phyloP scores from a whole-genome alignment of 805 yeast genomes.

The Candida montana region DNA sequence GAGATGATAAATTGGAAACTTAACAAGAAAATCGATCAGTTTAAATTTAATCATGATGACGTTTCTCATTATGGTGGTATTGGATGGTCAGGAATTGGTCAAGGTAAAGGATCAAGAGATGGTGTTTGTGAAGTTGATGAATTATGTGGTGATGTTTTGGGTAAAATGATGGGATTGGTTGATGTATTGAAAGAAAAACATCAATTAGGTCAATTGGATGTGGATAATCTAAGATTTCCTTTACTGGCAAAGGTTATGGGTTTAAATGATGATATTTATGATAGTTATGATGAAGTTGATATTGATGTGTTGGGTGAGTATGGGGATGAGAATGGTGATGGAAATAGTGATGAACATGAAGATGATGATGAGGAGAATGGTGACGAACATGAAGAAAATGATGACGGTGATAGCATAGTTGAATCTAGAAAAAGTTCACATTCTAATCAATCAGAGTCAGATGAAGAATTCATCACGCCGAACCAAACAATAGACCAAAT shows the following conservation, averaged over 20 bases:
- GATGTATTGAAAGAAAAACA: slow-evolving; percentile 6
- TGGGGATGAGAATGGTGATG: background rate
- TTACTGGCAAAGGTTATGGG: slow-evolving; percentile 4
- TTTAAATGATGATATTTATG: background rate
- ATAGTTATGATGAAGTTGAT: slow-evolving; percentile 3
- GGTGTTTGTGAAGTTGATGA: slow-evolving; percentile 6
- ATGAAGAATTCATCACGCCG: background rate
- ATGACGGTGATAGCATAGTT: too few species aligned
- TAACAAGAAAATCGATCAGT: slow-evolving; percentile 12
- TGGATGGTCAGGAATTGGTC: too few species aligned
- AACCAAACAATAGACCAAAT: background rate
- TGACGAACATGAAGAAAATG: background rate
- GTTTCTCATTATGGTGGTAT: background rate
- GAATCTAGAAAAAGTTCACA: too few species aligned
- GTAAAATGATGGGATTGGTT: slow-evolving; percentile 16
- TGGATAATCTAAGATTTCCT: slow-evolving; percentile 5
- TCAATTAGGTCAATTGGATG: background rate
- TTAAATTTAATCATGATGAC: slow-evolving; percentile 9
- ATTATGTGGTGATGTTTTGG: slow-evolving; percentile 10
- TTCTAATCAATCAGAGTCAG: too few species aligned
- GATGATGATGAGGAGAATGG: background rate
- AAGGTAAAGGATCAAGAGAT: background rate
- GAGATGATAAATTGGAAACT: slow-evolving; percentile 8
- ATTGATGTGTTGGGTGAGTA: background rate
- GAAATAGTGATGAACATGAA: background rate